Conservation (phyloP, 2,329 filamentous ascomycete species). For the Aspergillus proliferans region DNA sequence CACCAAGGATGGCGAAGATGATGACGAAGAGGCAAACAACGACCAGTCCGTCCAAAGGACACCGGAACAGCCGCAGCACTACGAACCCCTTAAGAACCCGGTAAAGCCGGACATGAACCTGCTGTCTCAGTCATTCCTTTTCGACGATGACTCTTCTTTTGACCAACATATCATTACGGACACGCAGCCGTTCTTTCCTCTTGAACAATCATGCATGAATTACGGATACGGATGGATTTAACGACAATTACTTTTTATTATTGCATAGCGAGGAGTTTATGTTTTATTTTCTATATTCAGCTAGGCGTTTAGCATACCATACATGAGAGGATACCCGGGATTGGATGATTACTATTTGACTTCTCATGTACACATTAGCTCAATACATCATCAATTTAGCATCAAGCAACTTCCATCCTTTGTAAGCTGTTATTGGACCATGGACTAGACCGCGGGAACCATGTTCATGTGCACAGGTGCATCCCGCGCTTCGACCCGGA, state of each 20-base stretch:
- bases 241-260: constrained; percentile 7
- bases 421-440: neutral
- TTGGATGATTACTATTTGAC: constrained; percentile 2
- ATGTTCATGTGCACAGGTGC: no score
- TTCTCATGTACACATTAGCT: neutral
- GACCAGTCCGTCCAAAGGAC: constrained; percentile 2
- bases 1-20: constrained; percentile 53
- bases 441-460: no score
- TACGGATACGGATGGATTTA: constrained; percentile 32
- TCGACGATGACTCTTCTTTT: constrained; percentile 25
- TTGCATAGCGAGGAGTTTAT: constrained; percentile 32
- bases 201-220: constrained; percentile 26
- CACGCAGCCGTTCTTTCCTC: constrained; percentile 20
- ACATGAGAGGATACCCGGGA: constrained; percentile 22
- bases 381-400: neutral
- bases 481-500: no score
- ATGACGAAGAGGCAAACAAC: constrained; percentile 16
- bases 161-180: constrained; percentile 18
- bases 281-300: constrained; percentile 16
- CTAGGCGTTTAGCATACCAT: constrained; percentile 14
- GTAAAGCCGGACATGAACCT: constrained; percentile 20
- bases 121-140: constrained; percentile 24
- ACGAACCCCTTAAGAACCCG: constrained; percentile 12
- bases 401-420: neutral
- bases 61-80: constrained; percentile 8